Base-by-base conservation (phyloP, 164 flowering plant genomes). In the Chloranthus sessilifolius region DNA sequence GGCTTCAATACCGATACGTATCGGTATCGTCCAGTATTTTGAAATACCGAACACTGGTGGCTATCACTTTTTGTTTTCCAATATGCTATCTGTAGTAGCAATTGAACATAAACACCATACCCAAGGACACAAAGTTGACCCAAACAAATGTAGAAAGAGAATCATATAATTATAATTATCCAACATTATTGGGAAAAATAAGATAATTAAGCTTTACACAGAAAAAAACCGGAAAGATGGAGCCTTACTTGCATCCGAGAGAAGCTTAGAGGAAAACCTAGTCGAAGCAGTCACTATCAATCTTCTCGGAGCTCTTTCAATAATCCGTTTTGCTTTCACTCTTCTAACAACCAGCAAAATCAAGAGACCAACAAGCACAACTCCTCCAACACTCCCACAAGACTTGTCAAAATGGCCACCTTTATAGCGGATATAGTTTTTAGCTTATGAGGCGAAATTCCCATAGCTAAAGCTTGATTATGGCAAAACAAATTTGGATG, bases 391-490 rank as follows among this genome's bases (percentile, higher is more conserved):
- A 37, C 88, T 31, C 82, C 84, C 14, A 63, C 40, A 52, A 75
- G 62, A 50, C 76, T 53, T 12, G 67, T 34, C n/a, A 71, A 78
- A 55, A 87, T 52, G 54, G 65, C 59, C 22, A 67, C 67, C 64
- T 71, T 82, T 2, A 79, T 64, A 47, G 61, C 53, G 53, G 46
- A 52, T 44, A 49, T 53, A 55, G 63, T 74, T 63, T 58, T 73
- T 42, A 52, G 55, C 15, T 52, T 45, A 23, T 46, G 67, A 34
- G 91, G 84, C 26, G 78, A 7, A 20, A 87, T 60, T 50, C 95
- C 97, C 21, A 83, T 97, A 37, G 99, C 99, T 38, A 94, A 72
- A 43, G 99, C 99, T 68, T 83, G 83, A 65, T 81, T 94, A 16
- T 68, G 73, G 57, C 99, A 94, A 52, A 74, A 79, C 33, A 81